Conservation (phyloP, 768 basidiomycete species). For the Pleurotus tuoliensis region DNA sequence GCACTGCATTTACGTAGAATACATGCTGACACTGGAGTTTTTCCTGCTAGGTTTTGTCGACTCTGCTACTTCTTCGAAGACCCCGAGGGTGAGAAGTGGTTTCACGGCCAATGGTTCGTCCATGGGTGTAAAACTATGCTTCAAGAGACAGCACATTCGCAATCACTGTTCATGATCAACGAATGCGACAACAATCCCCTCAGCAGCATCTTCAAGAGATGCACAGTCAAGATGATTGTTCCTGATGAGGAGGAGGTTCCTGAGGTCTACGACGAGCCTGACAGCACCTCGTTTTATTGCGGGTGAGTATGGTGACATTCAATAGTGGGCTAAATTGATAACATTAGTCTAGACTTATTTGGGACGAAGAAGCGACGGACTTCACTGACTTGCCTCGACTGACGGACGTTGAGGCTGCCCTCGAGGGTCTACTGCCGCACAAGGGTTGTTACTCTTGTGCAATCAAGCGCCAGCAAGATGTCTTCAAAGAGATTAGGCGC, state of each 20-base stretch:
- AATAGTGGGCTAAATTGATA: neutral
- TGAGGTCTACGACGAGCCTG: constrained; percentile 31
- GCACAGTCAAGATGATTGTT: constrained; percentile 42
- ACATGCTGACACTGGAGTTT: neutral
- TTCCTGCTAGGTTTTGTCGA: constrained; percentile 56
- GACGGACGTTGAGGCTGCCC: constrained; percentile 23
- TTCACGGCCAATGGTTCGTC: constrained; percentile 70
- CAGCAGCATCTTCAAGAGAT: constrained; percentile 55
- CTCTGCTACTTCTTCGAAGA: constrained; percentile 61
- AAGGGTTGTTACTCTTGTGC: constrained; percentile 52
- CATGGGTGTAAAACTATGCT: constrained; percentile 66
- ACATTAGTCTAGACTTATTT: constrained; percentile 37
- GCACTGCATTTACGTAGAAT: neutral
- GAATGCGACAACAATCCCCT: constrained; percentile 55
- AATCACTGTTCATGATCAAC: constrained; percentile 50
- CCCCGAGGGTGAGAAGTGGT: constrained; percentile 34
- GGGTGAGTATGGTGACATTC: constrained; percentile 34
- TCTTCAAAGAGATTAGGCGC: constrained; percentile 18
- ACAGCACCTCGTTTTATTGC: constrained; percentile 51
- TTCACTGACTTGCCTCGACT: constrained; percentile 42
- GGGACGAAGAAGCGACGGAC: constrained; percentile 42
- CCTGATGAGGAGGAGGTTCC: constrained; percentile 41
- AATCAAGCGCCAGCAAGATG: constrained; percentile 22
- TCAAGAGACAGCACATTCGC: constrained; percentile 63
- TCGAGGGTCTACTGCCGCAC: constrained; percentile 22